Percentiles rank a stretch among this genome's conserved stretches.
Evolutionary conservation across 345 rosid genomes (phyloP).

Genomic region (Lenwebbia sp.): DNA sequence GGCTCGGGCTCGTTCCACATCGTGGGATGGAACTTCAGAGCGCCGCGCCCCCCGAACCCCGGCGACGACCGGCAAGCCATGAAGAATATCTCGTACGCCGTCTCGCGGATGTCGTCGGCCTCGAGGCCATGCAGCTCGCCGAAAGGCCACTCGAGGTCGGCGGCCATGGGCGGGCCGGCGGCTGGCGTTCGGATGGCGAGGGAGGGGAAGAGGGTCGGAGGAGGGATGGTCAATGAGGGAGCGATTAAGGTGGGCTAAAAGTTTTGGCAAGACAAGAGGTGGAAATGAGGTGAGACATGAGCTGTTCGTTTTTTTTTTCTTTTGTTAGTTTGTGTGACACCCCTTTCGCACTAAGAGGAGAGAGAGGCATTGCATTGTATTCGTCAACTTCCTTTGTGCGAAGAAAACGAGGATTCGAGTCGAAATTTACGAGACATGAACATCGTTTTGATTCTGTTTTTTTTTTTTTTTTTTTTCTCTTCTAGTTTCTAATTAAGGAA

Average conservation of each 20-base stretch:
- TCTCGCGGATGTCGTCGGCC: constrained; percentile 59
- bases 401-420: neutral
- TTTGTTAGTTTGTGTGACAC: neutral
- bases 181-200: constrained; percentile 28
- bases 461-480: neutral
- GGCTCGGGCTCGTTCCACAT: neutral
- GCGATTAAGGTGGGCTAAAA: neutral
- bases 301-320: neutral
- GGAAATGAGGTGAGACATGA: neutral
- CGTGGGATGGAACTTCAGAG: constrained; percentile 51
- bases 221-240: neutral
- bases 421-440: neutral
- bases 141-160: constrained; percentile 75
- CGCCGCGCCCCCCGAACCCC: constrained; percentile 66
- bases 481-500: neutral
- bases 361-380: neutral
- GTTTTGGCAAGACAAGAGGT: neutral
- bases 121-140: constrained; percentile 45
- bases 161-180: constrained; percentile 15
- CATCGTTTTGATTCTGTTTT: neutral
- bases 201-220: constrained; percentile 5
- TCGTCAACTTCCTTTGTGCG: neutral
- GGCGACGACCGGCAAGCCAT: constrained; percentile 82
- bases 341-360: neutral
- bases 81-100: constrained; percentile 87